Evolutionary conservation across 2,329 filamentous ascomycete genomes (phyloP).

Genomic region (Xylariaceae sp.): DNA sequence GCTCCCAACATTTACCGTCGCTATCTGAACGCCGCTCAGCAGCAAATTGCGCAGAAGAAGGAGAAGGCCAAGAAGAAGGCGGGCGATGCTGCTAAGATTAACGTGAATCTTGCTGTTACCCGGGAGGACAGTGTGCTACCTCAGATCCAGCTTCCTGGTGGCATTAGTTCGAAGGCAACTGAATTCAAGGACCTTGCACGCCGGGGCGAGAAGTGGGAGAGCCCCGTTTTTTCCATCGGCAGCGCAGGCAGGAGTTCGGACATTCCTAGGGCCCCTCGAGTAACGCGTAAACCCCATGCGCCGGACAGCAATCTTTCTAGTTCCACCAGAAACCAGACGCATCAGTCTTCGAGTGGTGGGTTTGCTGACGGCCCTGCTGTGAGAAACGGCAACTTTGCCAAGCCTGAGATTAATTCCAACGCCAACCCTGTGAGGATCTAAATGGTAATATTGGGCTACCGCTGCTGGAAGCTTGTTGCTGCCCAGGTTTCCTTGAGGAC

Average conservation of each 20-base stretch:
- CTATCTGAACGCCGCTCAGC: conserved; percentile 71
- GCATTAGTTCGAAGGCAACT: conserved; percentile 87
- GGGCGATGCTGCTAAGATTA: conserved; percentile 57
- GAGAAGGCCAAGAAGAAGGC: conserved; percentile 64
- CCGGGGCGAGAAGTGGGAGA: conserved; percentile 93
- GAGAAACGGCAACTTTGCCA: conserved; percentile 12
- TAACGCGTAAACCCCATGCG: conserved; percentile 44
- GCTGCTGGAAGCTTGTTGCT: not conserved
- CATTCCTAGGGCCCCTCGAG: conserved; percentile 57
- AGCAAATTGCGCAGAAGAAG: conserved; percentile 68
- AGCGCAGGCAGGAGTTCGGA: conserved; percentile 65
- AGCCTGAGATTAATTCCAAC: conserved; percentile 1
- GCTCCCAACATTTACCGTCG: conserved; percentile 80
- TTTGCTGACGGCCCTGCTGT: conserved; percentile 9
- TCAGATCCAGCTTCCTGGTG: conserved; percentile 76
- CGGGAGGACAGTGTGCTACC: conserved; percentile 87
- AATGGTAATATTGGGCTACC: not conserved
- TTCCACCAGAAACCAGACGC: not conserved
- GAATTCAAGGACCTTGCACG: conserved; percentile 84
- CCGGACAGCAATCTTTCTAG: conserved; percentile 7
- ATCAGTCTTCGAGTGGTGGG: not conserved
- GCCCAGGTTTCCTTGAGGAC: not conserved
- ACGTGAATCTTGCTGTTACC: conserved; percentile 79
- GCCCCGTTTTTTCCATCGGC: conserved; percentile 86
- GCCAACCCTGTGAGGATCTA: conserved; percentile 6